Percentiles rank a stretch among this genome's conserved stretches.
Evolutionary conservation across 306 rosid genomes (phyloP).

Genomic region (Crotalaria pallida): DNA sequence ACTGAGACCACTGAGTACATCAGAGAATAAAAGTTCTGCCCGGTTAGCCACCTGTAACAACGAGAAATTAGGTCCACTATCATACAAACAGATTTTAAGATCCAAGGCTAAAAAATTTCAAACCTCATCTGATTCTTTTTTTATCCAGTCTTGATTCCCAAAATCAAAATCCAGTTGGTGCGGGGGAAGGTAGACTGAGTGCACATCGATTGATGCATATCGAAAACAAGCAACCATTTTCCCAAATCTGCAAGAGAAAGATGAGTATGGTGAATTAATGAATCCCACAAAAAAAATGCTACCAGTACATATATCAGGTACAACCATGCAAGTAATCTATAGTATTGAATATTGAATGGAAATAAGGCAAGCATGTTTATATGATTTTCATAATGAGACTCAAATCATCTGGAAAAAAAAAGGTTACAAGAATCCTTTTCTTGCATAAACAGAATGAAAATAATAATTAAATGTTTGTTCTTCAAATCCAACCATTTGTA

Average conservation of each 20-base stretch:
- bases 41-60: slow-evolving; percentile 63
- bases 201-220: slow-evolving; percentile 85
- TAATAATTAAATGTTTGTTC: background rate
- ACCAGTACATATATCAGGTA: background rate
- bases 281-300: slow-evolving; percentile 5
- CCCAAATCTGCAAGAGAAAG: slow-evolving; percentile 60
- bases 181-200: slow-evolving; percentile 87
- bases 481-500: background rate
- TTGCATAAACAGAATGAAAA: slow-evolving; percentile 12
- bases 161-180: slow-evolving; percentile 52
- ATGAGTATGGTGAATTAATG: slow-evolving; percentile 5
- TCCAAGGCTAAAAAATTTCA: slow-evolving; percentile 22
- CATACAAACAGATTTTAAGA: slow-evolving; percentile 9
- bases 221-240: slow-evolving; percentile 97
- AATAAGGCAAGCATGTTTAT: slow-evolving; percentile 3
- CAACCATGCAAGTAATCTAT: background rate
- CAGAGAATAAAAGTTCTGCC: slow-evolving; percentile 77
- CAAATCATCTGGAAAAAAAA: slow-evolving; percentile 15
- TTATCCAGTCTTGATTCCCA: slow-evolving; percentile 79
- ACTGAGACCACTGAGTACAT: slow-evolving; percentile 66
- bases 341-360: slow-evolving; percentile 7
- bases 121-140: slow-evolving; percentile 74
- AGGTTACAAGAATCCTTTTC: slow-evolving; percentile 13
- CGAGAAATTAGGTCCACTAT: slow-evolving; percentile 18
- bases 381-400: slow-evolving; percentile 14